A percentile compares a stretch with the other conserved stretches of the same genome.
Evolutionary conservation across 2,329 filamentous ascomycete species (phyloP).

Genomic region (Cladosporium sp.): DNA sequence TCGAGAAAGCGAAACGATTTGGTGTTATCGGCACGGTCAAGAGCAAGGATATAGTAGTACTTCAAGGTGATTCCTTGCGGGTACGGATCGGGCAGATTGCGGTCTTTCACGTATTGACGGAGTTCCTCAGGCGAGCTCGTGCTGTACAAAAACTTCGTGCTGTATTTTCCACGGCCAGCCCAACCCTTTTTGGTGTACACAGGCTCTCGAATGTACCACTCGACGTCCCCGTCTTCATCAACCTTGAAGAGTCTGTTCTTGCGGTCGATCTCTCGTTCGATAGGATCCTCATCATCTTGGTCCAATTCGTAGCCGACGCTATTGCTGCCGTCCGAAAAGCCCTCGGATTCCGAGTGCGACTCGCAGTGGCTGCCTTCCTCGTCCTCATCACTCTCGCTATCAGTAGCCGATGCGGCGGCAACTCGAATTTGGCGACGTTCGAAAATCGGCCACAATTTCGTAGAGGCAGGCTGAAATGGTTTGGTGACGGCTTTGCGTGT

Average conservation of each 20-base stretch:
- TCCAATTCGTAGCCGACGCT: slow-evolving; percentile 3
- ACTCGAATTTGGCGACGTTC: too few species aligned
- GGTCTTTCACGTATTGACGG: slow-evolving; percentile 21
- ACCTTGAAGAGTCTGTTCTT: slow-evolving; percentile 15
- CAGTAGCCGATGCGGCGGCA: too few species aligned
- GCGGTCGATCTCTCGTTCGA: background rate
- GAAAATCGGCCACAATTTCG: too few species aligned
- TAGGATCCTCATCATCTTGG: background rate
- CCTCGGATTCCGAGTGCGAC: too few species aligned
- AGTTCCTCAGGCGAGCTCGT: slow-evolving; percentile 20
- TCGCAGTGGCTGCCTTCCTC: too few species aligned
- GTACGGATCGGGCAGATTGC: slow-evolving; percentile 25
- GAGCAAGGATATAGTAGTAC: slow-evolving; percentile 22
- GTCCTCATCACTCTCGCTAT: too few species aligned
- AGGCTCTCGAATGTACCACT: slow-evolving; percentile 12
- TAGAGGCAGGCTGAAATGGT: too few species aligned
- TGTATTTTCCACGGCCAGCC: background rate
- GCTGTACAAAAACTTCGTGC: slow-evolving; percentile 13
- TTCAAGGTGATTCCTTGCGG: slow-evolving; percentile 25
- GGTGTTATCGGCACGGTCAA: slow-evolving; percentile 21
- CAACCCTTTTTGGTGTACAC: background rate
- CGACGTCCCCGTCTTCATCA: background rate
- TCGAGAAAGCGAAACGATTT: slow-evolving; percentile 27
- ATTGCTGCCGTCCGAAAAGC: background rate
- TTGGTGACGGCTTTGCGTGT: too few species aligned